These are phyloP conservation scores for Penicillium rolfsii DNA, from an alignment of 2,329 filamentous ascomycete genomes.

Conservation along the genomic window DNA sequence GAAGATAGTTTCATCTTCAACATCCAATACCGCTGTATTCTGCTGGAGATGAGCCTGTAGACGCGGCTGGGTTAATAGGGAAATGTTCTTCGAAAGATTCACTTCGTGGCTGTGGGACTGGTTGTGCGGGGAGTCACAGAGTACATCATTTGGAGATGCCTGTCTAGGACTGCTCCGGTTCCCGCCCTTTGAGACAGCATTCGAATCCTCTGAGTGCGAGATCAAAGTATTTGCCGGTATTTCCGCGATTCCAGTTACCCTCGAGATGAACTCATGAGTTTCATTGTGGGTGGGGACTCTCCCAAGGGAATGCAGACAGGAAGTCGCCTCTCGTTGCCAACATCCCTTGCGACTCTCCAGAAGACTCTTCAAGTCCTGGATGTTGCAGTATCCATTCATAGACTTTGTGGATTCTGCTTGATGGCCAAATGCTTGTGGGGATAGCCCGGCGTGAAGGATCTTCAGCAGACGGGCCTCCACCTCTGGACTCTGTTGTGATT, in stretches of 20 bases:
- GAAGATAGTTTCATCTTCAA: neutral
- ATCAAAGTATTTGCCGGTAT: neutral
- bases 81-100: neutral
- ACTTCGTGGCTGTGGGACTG: neutral
- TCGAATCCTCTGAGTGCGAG: neutral
- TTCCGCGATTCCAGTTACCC: neutral
- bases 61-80: neutral
- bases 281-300: neutral
- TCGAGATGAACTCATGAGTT: neutral
- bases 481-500: neutral
- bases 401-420: neutral
- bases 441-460: constrained; percentile 23
- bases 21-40: neutral
- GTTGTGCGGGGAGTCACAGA: neutral
- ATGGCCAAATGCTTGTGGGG: neutral
- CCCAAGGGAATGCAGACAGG: neutral
- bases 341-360: constrained; percentile 23
- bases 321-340: constrained; percentile 12
- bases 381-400: constrained; percentile 23
- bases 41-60: neutral
- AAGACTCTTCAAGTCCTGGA: constrained; percentile 31
- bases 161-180: too few species aligned
- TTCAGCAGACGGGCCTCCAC: constrained; percentile 19
- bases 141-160: too few species aligned
- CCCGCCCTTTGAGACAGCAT: neutral